Percentiles rank a stretch among this genome's conserved stretches.
phyloP scores from a whole-genome alignment of 1,284 basidiomycete genomes.

The Pulchroboletus neoregius region DNA sequence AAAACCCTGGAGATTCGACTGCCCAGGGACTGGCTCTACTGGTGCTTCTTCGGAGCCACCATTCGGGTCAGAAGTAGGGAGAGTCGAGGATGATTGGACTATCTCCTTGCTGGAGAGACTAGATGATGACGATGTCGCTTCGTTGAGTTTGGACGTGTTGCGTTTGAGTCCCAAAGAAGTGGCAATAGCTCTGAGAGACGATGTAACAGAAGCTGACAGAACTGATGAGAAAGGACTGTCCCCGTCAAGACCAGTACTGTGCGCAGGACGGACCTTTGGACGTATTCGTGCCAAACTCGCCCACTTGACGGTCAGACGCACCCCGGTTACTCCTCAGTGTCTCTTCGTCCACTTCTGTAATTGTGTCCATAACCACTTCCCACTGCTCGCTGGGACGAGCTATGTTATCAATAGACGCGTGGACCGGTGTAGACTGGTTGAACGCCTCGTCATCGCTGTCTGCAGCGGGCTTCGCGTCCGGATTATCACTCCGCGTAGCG shows the following conservation, averaged over 20 bases:
- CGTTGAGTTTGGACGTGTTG: slow-evolving; percentile 33
- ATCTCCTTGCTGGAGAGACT: slow-evolving; percentile 20
- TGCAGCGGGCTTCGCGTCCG: slow-evolving; percentile 17
- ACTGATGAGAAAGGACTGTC: slow-evolving; percentile 10
- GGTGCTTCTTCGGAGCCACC: slow-evolving; percentile 11
- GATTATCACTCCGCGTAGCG: slow-evolving; percentile 43
- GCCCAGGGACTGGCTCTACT: slow-evolving; percentile 52
- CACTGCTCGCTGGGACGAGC: slow-evolving; percentile 67
- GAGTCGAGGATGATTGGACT: slow-evolving; percentile 45
- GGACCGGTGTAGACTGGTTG: slow-evolving; percentile 18
- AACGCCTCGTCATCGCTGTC: slow-evolving; percentile 35
- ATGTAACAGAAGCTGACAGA: slow-evolving; percentile 46
- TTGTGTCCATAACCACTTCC: slow-evolving; percentile 75
- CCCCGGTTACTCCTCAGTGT: slow-evolving; percentile 30
- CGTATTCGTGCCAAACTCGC: slow-evolving; percentile 64
- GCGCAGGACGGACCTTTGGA: slow-evolving; percentile 54
- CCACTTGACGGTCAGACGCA: slow-evolving; percentile 32
- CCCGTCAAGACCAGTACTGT: not conserved
- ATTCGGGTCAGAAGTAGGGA: slow-evolving; percentile 39
- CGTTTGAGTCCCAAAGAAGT: slow-evolving; percentile 66
- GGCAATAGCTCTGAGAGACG: slow-evolving; percentile 67
- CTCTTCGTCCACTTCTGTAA: slow-evolving; percentile 56
- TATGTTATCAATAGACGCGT: slow-evolving; percentile 21
- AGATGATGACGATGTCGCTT: slow-evolving; percentile 26
- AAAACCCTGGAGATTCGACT: slow-evolving; percentile 48